These are phyloP conservation scores for Annona squamosa DNA, from an alignment of 164 flowering plant genomes.

Conservation along the genomic window DNA sequence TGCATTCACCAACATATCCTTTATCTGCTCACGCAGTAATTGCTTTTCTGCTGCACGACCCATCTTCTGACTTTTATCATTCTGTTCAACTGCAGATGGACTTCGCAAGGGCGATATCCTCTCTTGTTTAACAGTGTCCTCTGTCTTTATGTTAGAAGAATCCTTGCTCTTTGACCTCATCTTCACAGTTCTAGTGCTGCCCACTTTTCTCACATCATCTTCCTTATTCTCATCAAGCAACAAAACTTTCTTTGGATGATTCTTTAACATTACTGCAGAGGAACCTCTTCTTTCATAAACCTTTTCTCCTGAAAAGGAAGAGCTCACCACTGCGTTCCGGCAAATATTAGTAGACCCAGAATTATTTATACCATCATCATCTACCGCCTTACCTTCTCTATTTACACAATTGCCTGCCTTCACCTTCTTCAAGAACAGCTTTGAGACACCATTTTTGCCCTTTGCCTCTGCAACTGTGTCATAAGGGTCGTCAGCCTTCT, in stretches of 20 bases:
- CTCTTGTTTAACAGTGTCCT: slow-evolving; percentile 21
- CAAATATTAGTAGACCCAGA: slow-evolving; percentile 20
- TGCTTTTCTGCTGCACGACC: slow-evolving; percentile 31
- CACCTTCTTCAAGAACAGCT: slow-evolving; percentile 58
- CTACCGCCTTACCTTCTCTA: slow-evolving; percentile 16
- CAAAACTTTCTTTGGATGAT: slow-evolving; percentile 10
- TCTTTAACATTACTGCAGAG: slow-evolving; percentile 23
- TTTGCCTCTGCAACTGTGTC: slow-evolving; percentile 31
- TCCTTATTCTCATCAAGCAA: slow-evolving; percentile 26
- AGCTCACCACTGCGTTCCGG: slow-evolving; percentile 13
- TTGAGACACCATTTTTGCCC: slow-evolving; percentile 81
- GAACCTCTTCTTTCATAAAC: slow-evolving; percentile 23
- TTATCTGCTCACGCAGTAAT: slow-evolving; percentile 43
- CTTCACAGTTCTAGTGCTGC: slow-evolving; percentile 30
- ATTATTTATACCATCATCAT: slow-evolving; percentile 20
- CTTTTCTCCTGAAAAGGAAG: slow-evolving; percentile 25
- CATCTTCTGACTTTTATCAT: slow-evolving; percentile 20
- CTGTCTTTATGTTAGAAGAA: slow-evolving; percentile 19
- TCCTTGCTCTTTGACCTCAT: slow-evolving; percentile 17
- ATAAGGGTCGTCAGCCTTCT: slow-evolving; percentile 28
- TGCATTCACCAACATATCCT: slow-evolving; percentile 39
- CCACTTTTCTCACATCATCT: slow-evolving; percentile 27
- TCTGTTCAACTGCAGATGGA: slow-evolving; percentile 9
- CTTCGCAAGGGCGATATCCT: slow-evolving; percentile 22
- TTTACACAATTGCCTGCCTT: slow-evolving; percentile 25